phyloP scores from a whole-genome alignment of 2,329 filamentous ascomycete genomes.

The Lasiodiplodia sp. region DNA sequence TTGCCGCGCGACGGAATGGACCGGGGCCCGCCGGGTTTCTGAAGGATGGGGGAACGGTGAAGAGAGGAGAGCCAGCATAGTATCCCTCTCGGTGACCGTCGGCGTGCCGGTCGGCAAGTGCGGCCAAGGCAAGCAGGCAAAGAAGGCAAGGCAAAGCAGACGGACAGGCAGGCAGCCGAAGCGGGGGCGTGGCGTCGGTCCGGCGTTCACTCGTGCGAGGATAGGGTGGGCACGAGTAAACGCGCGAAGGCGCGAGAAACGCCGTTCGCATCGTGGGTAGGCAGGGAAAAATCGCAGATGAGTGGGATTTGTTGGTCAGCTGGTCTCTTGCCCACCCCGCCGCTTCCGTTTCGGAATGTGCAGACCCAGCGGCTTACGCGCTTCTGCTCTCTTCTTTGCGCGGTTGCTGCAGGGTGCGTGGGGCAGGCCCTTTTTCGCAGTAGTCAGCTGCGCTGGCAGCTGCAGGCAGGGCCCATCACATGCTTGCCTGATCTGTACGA shows the following conservation, averaged over 20 bases:
- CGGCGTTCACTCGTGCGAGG: not conserved
- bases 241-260: constrained; percentile 13
- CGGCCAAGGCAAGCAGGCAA: not conserved
- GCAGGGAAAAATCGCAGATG: not conserved
- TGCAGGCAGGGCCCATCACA: constrained; percentile 19
- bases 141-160: not conserved
- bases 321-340: constrained; percentile 13
- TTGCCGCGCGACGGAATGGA: not conserved
- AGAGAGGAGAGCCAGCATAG: not conserved
- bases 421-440: not conserved
- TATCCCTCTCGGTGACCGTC: not conserved
- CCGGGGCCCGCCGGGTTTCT: not conserved
- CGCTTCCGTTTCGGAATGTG: constrained; percentile 24
- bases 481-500: constrained; percentile 1
- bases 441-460: constrained; percentile 25
- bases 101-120: constrained; percentile 6
- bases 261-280: not conserved
- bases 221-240: not conserved
- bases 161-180: not conserved
- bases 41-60: not conserved
- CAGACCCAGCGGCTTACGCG: constrained; percentile 20
- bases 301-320: constrained; percentile 1
- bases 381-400: not conserved
- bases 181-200: not conserved
- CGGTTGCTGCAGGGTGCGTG: not conserved